These are phyloP conservation scores for Fusarium caatingaense DNA, from an alignment of 2,329 filamentous ascomycete genomes.

Conservation along the genomic window DNA sequence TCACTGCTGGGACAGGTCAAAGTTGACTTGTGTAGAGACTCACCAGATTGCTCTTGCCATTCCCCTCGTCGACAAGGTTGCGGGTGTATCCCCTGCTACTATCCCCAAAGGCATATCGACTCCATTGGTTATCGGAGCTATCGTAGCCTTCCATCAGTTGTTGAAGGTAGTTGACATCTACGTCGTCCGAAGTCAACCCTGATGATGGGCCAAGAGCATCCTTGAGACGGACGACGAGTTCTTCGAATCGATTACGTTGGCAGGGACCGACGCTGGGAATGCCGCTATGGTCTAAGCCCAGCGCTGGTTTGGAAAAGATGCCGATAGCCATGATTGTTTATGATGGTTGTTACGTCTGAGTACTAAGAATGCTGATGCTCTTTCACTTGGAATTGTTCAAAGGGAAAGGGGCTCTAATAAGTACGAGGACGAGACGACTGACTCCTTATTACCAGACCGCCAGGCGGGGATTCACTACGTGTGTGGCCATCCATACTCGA, in stretches of 20 bases:
- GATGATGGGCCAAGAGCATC: constrained; percentile 81
- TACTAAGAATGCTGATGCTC: constrained; percentile 27
- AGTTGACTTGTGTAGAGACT: constrained; percentile 42
- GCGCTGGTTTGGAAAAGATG: constrained; percentile 45
- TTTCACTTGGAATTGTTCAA: constrained; percentile 11
- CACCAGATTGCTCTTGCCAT: constrained; percentile 81
- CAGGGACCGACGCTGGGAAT: constrained; percentile 40
- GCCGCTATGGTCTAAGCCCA: constrained; percentile 30
- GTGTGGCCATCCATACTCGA: constrained; percentile 39
- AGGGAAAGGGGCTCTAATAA: constrained; percentile 17
- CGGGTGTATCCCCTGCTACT: constrained; percentile 79
- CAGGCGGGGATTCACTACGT: constrained; percentile 44
- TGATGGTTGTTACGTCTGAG: constrained; percentile 24
- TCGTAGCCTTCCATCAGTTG: constrained; percentile 79
- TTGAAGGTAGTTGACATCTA: constrained; percentile 78
- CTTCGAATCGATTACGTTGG: constrained; percentile 68
- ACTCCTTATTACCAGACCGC: constrained; percentile 32
- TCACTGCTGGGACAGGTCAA: constrained; percentile 6
- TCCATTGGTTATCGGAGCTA: constrained; percentile 77
- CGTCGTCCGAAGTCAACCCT: constrained; percentile 83
- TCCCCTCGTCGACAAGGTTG: constrained; percentile 90
- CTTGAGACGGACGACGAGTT: constrained; percentile 79
- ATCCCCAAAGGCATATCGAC: constrained; percentile 79
- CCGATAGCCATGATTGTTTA: constrained; percentile 52
- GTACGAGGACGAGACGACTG: constrained; percentile 43